Evolutionary conservation across 31 red algal species (phyloP).

Genomic region (Bonnemaisonia californica): DNA sequence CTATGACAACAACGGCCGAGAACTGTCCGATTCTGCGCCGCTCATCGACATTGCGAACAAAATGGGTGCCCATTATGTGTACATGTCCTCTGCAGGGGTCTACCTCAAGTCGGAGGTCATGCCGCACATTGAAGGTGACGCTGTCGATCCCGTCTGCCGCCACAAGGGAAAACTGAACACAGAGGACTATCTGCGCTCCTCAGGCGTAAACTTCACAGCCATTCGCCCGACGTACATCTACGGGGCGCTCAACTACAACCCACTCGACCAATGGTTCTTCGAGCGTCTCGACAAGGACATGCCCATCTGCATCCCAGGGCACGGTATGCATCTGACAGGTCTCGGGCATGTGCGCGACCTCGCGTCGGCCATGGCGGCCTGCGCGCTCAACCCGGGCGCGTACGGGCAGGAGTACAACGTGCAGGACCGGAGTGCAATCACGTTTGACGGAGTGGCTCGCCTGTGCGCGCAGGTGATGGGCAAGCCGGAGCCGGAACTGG

Average conservation of each 20-base stretch:
- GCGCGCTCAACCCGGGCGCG: slow-evolving; percentile 49
- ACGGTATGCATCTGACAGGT: slow-evolving; percentile 93
- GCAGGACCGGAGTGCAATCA: slow-evolving; percentile 86
- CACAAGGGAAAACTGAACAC: slow-evolving; percentile 98
- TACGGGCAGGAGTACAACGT: slow-evolving; percentile 94
- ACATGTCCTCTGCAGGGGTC: slow-evolving; percentile 97
- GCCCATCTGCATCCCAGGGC: slow-evolving; percentile 92
- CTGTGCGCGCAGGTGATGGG: slow-evolving; percentile 84
- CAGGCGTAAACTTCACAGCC: slow-evolving; percentile 79
- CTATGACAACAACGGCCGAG: slow-evolving; percentile 92
- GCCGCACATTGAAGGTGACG: slow-evolving; percentile 95
- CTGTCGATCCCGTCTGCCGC: slow-evolving; percentile 77
- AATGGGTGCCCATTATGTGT: slow-evolving; percentile 90
- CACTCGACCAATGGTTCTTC: slow-evolving; percentile 98
- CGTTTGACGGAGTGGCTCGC: slow-evolving; percentile 92
- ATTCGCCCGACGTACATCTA: slow-evolving; percentile 99
- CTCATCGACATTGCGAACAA: slow-evolving; percentile 65
- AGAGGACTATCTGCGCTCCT: slow-evolving; percentile 79
- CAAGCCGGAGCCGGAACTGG: slow-evolving; percentile 73
- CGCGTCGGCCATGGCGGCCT: slow-evolving; percentile 90
- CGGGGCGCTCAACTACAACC: slow-evolving; percentile 97
- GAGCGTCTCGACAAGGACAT: slow-evolving; percentile 85
- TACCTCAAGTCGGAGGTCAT: slow-evolving; percentile 88
- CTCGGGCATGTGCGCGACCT: slow-evolving; percentile 97
- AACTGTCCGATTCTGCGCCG: slow-evolving; percentile 76